Conservation (phyloP, 352 stramenopile species). For the Pythium graminicola region DNA sequence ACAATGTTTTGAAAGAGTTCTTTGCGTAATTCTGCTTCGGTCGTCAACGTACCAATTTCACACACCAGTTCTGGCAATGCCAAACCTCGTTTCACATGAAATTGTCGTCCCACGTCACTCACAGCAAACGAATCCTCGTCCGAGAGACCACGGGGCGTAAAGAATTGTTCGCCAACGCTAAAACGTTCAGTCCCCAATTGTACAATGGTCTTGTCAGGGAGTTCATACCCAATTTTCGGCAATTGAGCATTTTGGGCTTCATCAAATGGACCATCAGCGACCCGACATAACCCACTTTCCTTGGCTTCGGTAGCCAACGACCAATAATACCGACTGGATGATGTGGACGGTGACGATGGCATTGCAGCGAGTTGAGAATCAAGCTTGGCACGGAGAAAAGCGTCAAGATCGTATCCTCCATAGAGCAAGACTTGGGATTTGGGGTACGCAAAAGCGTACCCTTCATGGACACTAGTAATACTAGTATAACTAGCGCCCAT, state of each 20-base stretch:
- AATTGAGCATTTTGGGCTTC: conserved; percentile 65
- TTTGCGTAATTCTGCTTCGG: conserved; percentile 67
- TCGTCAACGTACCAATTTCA: conserved; percentile 50
- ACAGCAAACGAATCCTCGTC: conserved; percentile 1
- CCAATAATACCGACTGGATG: conserved; percentile 28
- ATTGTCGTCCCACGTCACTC: conserved; percentile 1
- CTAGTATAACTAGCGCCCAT: conserved; percentile 74
- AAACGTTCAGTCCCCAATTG: conserved; percentile 83
- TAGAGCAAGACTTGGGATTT: conserved; percentile 52
- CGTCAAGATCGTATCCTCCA: conserved; percentile 59
- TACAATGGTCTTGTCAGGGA: conserved; percentile 79
- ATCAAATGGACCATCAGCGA: conserved; percentile 64
- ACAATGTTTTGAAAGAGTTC: conserved; percentile 82
- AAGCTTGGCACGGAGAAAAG: conserved; percentile 53
- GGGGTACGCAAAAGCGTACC: conserved; percentile 63
- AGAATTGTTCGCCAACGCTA: conserved; percentile 87
- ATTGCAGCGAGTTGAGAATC: conserved; percentile 28
- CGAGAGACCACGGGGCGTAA: conserved; percentile 21
- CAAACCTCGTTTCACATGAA: conserved; percentile 30
- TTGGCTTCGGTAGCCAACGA: conserved; percentile 62
- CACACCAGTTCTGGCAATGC: conserved; percentile 58
- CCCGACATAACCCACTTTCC: conserved; percentile 64
- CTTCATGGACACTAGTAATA: conserved; percentile 71
- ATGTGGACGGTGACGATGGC: neutral
- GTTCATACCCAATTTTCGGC: conserved; percentile 71